Evolutionary conservation across 2,329 filamentous ascomycete species (phyloP).

Genomic region (Botryosphaeria agaves): DNA sequence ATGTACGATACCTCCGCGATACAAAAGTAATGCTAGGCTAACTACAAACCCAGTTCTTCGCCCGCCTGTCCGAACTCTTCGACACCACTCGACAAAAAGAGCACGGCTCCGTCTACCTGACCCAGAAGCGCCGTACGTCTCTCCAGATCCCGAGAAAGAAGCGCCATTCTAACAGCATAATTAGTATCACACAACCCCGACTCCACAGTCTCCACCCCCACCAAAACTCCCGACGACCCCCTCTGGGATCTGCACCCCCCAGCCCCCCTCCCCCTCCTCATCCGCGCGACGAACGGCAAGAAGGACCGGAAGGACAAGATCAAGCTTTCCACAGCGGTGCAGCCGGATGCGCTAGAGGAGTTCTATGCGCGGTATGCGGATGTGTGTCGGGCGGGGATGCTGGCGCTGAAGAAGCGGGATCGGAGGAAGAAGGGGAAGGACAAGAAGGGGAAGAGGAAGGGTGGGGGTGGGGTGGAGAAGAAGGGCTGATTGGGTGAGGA

Average conservation of each 20-base stretch:
- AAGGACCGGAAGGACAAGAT: slow-evolving; percentile 41
- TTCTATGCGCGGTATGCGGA: slow-evolving; percentile 85
- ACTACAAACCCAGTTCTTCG: slow-evolving; percentile 47
- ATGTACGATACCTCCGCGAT: slow-evolving; percentile 24
- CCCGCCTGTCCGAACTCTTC: slow-evolving; percentile 50
- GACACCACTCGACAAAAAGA: slow-evolving; percentile 46
- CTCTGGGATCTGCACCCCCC: slow-evolving; percentile 43
- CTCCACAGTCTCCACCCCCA: slow-evolving; percentile 14
- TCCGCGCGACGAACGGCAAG: slow-evolving; percentile 70
- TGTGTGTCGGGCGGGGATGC: slow-evolving; percentile 78
- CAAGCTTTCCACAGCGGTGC: slow-evolving; percentile 72
- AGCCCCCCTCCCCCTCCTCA: slow-evolving; percentile 51
- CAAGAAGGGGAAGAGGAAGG: slow-evolving; percentile 55
- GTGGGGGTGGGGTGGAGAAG: slow-evolving; percentile 23
- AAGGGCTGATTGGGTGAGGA: slow-evolving; percentile 21
- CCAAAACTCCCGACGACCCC: slow-evolving; percentile 29
- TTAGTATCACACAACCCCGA: slow-evolving; percentile 25
- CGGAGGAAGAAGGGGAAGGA: slow-evolving; percentile 70
- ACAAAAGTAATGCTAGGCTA: slow-evolving; percentile 2
- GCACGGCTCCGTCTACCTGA: slow-evolving; percentile 57
- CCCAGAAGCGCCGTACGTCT: slow-evolving; percentile 54
- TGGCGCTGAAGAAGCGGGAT: slow-evolving; percentile 79
- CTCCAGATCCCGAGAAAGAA: background rate
- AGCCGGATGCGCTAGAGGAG: slow-evolving; percentile 53
- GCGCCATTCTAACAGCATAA: background rate